These are phyloP conservation scores for Phytophthora quininea DNA, from an alignment of 352 stramenopile species.

Conservation along the genomic window DNA sequence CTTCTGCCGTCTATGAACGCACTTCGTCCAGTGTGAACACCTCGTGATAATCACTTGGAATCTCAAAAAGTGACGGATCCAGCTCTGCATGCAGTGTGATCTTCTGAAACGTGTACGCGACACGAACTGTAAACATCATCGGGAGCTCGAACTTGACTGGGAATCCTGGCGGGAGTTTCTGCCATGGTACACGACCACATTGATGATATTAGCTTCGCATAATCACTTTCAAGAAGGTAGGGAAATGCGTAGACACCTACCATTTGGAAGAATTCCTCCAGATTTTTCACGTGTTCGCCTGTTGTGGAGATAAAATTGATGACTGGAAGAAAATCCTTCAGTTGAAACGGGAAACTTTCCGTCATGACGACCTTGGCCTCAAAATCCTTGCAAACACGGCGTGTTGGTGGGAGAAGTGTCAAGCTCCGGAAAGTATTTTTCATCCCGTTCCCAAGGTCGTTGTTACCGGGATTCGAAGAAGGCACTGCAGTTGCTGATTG, in stretches of 20 bases:
- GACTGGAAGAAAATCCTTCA: slow-evolving; percentile 73
- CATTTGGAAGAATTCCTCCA: slow-evolving; percentile 88
- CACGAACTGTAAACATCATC: slow-evolving; percentile 83
- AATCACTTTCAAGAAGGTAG: not conserved
- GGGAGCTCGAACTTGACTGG: slow-evolving; percentile 83
- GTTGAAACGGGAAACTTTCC: slow-evolving; percentile 74
- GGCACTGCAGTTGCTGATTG: slow-evolving; percentile 9
- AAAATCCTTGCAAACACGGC: slow-evolving; percentile 65
- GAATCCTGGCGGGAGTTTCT: slow-evolving; percentile 85
- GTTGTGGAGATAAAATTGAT: slow-evolving; percentile 83
- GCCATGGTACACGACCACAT: slow-evolving; percentile 4
- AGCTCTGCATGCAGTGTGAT: slow-evolving; percentile 59
- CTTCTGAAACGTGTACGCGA: slow-evolving; percentile 85
- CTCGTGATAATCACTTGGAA: slow-evolving; percentile 57
- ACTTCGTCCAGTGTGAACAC: slow-evolving; percentile 69
- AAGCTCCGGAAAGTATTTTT: slow-evolving; percentile 74
- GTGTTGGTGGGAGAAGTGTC: slow-evolving; percentile 55
- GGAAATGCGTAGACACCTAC: slow-evolving; percentile 32
- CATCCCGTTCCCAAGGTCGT: slow-evolving; percentile 13
- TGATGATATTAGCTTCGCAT: slow-evolving; percentile 2
- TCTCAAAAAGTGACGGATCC: slow-evolving; percentile 57
- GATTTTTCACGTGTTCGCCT: slow-evolving; percentile 75
- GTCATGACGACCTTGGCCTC: slow-evolving; percentile 83
- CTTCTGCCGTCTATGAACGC: slow-evolving; percentile 27
- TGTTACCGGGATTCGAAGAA: not conserved